A percentile compares a stretch with the other conserved stretches of the same genome.
phyloP scores from a whole-genome alignment of 2,329 filamentous ascomycete species.

The Colletotrichum abscissum region DNA sequence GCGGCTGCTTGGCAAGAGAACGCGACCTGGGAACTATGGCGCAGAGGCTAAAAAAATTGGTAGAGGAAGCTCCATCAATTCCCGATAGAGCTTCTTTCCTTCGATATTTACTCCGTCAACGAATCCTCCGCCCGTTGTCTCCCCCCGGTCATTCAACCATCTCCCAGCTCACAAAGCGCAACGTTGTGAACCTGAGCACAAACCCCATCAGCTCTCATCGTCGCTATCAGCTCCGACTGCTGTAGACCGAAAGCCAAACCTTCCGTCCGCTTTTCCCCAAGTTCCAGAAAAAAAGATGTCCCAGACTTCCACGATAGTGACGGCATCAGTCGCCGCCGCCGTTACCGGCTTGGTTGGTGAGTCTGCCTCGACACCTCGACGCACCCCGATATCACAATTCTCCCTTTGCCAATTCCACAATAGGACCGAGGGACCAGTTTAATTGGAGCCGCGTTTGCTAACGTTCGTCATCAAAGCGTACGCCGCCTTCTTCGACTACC shows the following conservation, averaged over 20 bases:
- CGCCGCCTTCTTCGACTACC: slow-evolving; percentile 76
- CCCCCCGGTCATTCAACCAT: slow-evolving; percentile 6
- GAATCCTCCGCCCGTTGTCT: slow-evolving; percentile 17
- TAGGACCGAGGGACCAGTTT: slow-evolving; percentile 1
- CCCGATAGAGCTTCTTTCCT: slow-evolving; percentile 34
- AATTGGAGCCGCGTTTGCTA: slow-evolving; percentile 29
- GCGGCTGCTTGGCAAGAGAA: slow-evolving; percentile 25
- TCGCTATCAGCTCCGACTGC: neutral
- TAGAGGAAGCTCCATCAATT: slow-evolving; percentile 36
- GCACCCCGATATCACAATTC: neutral
- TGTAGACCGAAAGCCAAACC: neutral
- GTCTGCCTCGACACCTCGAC: slow-evolving; percentile 37
- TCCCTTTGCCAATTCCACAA: slow-evolving; percentile 14
- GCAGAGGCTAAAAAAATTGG: slow-evolving; percentile 38
- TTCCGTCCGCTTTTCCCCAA: slow-evolving; percentile 37
- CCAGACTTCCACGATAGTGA: slow-evolving; percentile 66
- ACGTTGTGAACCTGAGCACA: neutral
- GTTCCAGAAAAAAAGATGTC: slow-evolving; percentile 24
- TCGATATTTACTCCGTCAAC: slow-evolving; percentile 29
- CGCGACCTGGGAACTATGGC: slow-evolving; percentile 32
- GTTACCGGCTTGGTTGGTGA: slow-evolving; percentile 71
- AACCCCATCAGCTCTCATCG: neutral
- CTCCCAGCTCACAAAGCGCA: slow-evolving; percentile 15
- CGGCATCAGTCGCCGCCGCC: slow-evolving; percentile 70
- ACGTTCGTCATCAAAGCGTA: slow-evolving; percentile 60